These are phyloP conservation scores for Arabis alpina DNA, from an alignment of 345 rosid species.

Conservation along the genomic window DNA sequence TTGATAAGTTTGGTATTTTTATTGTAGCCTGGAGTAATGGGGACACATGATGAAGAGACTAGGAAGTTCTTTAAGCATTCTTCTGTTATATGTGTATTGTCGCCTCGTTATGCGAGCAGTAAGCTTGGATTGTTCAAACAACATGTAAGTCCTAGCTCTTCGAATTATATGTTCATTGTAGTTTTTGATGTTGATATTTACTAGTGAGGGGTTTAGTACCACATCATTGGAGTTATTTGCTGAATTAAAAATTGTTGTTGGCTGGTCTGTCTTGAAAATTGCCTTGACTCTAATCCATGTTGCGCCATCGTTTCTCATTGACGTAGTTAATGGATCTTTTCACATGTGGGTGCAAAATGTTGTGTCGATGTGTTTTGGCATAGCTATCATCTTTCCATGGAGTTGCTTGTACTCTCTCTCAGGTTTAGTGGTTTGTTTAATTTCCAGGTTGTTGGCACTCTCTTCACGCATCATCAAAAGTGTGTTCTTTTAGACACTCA, in stretches of 20 bases:
- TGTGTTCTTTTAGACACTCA: constrained; percentile 90
- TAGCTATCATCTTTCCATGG: constrained; percentile 11
- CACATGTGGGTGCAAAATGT: constrained; percentile 6
- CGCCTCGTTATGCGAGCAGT: constrained; percentile 88
- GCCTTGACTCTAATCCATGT: constrained; percentile 5
- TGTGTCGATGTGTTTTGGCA: constrained; percentile 2
- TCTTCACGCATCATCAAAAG: constrained; percentile 96
- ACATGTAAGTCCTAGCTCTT: constrained; percentile 52
- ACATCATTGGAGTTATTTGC: too few species aligned
- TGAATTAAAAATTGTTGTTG: too few species aligned
- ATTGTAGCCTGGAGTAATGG: constrained; percentile 85
- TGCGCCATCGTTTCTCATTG: background rate
- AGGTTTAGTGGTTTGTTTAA: constrained; percentile 18
- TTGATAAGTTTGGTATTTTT: constrained; percentile 6
- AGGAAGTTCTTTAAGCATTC: constrained; percentile 91
- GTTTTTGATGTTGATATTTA: constrained; percentile 2
- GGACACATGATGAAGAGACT: constrained; percentile 95
- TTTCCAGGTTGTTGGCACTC: constrained; percentile 78
- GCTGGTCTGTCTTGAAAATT: background rate
- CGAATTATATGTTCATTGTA: background rate
- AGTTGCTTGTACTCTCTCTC: constrained; percentile 1
- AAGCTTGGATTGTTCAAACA: constrained; percentile 84
- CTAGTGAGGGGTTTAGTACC: background rate
- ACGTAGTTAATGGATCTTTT: constrained; percentile 2
- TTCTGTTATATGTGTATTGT: constrained; percentile 87